Conservation (phyloP, 768 basidiomycete species). For the Xerocomus brunneocitrinus region DNA sequence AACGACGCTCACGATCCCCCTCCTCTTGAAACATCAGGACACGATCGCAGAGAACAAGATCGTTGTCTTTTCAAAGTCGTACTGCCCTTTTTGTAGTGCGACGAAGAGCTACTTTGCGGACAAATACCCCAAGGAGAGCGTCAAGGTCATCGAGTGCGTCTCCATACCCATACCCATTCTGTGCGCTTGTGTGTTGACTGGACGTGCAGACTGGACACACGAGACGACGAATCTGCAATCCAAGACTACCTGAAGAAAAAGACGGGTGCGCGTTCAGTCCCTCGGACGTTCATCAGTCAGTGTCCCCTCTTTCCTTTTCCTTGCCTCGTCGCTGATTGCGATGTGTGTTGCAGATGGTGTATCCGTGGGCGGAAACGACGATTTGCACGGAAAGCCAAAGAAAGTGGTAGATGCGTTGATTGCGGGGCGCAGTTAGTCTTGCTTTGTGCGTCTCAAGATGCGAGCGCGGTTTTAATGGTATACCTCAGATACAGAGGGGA, state of each 20-base stretch:
- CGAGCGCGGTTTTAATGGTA: not conserved
- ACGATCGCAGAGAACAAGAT: constrained; percentile 49
- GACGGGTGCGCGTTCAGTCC: constrained; percentile 69
- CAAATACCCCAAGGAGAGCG: constrained; percentile 36
- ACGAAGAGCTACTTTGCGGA: constrained; percentile 45
- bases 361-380: constrained; percentile 20
- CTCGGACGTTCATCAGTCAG: constrained; percentile 72
- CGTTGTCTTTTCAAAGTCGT: constrained; percentile 57
- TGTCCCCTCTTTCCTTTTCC: not conserved
- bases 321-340: not conserved
- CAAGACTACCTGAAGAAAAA: constrained; percentile 60
- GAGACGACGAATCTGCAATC: constrained; percentile 55
- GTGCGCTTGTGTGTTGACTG: not conserved
- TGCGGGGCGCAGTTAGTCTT: constrained; percentile 2
- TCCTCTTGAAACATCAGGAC: constrained; percentile 34
- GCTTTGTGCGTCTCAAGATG: not conserved
- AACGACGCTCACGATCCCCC: constrained; percentile 30
- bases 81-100: constrained; percentile 48
- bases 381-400: constrained; percentile 7
- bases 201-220: constrained; percentile 47
- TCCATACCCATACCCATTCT: not conserved
- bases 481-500: not conserved
- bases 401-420: constrained; percentile 7
- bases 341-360: constrained; percentile 11
- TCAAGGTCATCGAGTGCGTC: constrained; percentile 47